phyloP scores from a whole-genome alignment of 192 early-diverging fungal genomes.

The Entomortierella parvispora region DNA sequence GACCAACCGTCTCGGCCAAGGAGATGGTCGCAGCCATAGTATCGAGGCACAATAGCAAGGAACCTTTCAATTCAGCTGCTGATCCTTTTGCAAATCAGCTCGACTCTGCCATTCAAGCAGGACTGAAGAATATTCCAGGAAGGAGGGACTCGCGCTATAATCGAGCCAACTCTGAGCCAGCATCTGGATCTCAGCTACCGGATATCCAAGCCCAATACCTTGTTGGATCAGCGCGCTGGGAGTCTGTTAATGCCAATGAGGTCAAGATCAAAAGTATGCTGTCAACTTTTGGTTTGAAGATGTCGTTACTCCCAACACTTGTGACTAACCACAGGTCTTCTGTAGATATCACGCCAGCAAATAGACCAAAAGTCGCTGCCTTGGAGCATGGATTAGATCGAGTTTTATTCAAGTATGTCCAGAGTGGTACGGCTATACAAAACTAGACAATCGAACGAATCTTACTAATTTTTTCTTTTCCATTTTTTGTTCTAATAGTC shows the following conservation, averaged over 20 bases:
- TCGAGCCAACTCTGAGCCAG: not conserved
- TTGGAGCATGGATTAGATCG: slow-evolving; percentile 73
- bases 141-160: slow-evolving; percentile 6
- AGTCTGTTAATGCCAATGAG: slow-evolving; percentile 37
- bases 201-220: slow-evolving; percentile 45
- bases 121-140: not conserved
- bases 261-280: slow-evolving; percentile 33
- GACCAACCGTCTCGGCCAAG: slow-evolving; percentile 23
- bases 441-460: too few species aligned
- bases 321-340: not conserved
- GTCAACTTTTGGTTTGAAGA: not conserved
- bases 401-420: slow-evolving; percentile 69
- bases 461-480: too few species aligned
- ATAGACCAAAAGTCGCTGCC: slow-evolving; percentile 43
- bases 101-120: slow-evolving; percentile 39
- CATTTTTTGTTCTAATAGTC: slow-evolving; percentile 59
- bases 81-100: slow-evolving; percentile 51
- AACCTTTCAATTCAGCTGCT: not conserved
- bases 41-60: slow-evolving; percentile 18
- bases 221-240: slow-evolving; percentile 29
- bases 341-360: slow-evolving; percentile 34
- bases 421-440: too few species aligned
- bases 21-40: slow-evolving; percentile 47
- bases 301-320: not conserved
- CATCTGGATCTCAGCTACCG: slow-evolving; percentile 3